Conservation (phyloP, 768 basidiomycete species). For the Boletus bicolor region DNA sequence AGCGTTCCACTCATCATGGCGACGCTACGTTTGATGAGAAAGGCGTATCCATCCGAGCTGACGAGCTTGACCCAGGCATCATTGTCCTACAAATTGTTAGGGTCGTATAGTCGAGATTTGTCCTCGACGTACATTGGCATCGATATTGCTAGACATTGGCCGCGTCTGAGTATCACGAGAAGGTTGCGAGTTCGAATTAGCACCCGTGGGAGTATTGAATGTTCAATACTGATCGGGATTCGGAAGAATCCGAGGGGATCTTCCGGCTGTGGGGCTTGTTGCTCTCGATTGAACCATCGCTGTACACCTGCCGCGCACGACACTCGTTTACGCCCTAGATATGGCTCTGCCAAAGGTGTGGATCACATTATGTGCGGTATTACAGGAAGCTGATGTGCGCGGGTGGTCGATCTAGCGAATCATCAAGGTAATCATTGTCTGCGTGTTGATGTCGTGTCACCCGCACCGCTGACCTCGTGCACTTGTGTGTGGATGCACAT, state of each 20-base stretch:
- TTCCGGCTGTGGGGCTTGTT: background rate
- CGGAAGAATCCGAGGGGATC: conserved; percentile 7
- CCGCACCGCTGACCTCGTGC: conserved; percentile 20
- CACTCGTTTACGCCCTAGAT: conserved; percentile 13
- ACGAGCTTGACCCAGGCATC: conserved; percentile 74
- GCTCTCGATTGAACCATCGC: conserved; percentile 13
- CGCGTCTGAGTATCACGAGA: background rate
- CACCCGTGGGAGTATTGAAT: conserved; percentile 20
- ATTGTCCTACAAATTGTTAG: conserved; percentile 13
- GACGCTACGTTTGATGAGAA: conserved; percentile 71
- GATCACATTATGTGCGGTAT: background rate
- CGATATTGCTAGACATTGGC: conserved; percentile 19
- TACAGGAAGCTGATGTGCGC: conserved; percentile 1
- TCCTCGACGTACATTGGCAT: conserved; percentile 18
- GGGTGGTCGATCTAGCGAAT: conserved; percentile 39
- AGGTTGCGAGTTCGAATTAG: background rate
- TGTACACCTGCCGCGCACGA: conserved; percentile 15
- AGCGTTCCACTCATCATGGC: conserved; percentile 80
- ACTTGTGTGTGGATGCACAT: conserved; percentile 7
- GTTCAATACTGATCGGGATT: conserved; percentile 10
- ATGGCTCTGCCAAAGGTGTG: conserved; percentile 39
- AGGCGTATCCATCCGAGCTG: conserved; percentile 78
- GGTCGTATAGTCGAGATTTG: too few species aligned
- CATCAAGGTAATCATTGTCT: conserved; percentile 42
- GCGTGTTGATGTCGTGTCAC: conserved; percentile 16